phyloP scores from a whole-genome alignment of 208 protist genomes.

The Crithidia thermophila region DNA sequence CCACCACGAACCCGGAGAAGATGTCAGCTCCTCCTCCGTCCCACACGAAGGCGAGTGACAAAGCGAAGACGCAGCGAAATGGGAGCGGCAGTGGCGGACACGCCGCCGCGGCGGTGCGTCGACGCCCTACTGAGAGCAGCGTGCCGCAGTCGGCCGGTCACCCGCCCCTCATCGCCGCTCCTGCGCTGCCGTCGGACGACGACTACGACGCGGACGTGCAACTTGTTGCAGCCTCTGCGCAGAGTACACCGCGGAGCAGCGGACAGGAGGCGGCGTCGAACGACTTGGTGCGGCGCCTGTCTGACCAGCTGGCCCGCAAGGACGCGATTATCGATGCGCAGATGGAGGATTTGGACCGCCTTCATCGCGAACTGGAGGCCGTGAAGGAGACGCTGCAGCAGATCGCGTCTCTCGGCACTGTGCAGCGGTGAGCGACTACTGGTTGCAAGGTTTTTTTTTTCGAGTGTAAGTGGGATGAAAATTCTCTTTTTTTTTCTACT shows the following conservation, averaged over 20 bases:
- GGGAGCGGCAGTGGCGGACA: neutral
- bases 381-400: conserved; percentile 38
- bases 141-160: neutral
- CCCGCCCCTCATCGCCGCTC: neutral
- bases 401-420: conserved; percentile 24
- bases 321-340: conserved; percentile 33
- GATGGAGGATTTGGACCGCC: conserved; percentile 28
- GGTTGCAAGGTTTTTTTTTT: neutral
- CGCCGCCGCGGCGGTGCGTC: neutral
- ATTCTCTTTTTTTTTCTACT: neutral
- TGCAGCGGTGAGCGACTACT: neutral
- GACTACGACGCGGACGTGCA: neutral
- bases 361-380: conserved; percentile 45
- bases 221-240: neutral
- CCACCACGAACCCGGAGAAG: conserved; percentile 2
- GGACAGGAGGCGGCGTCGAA: neutral
- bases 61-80: neutral
- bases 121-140: neutral
- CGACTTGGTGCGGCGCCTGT: conserved; percentile 6
- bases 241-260: neutral
- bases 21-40: neutral
- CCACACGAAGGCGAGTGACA: neutral
- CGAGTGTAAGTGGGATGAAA: too few species aligned
- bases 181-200: neutral
- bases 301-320: conserved; percentile 27